Evolutionary conservation across 2,329 filamentous ascomycete genomes (phyloP).

Genomic region (Ophiostoma ulmi): DNA sequence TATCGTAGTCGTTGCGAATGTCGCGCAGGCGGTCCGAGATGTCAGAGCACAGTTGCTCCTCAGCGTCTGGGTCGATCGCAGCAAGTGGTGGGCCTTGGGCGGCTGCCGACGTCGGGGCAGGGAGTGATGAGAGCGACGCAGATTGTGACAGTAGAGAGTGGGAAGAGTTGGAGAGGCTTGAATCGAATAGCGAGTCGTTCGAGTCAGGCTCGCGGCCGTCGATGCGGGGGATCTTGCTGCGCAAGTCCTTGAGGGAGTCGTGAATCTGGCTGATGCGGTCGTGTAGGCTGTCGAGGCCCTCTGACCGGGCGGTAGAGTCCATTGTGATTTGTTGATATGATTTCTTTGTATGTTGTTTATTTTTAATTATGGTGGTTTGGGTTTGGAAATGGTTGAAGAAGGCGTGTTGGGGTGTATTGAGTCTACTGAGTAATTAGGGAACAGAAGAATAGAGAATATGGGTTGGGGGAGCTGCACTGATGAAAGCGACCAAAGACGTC

Average conservation of each 20-base stretch:
- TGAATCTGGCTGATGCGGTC: conserved; percentile 55
- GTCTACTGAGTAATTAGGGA: too few species aligned
- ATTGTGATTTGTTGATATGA: neutral
- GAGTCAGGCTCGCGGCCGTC: conserved; percentile 42
- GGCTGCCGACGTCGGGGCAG: neutral
- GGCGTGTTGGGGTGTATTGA: neutral
- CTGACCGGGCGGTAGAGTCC: neutral
- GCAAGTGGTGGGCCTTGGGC: neutral
- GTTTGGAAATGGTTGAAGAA: neutral
- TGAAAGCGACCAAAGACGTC: conserved; percentile 19
- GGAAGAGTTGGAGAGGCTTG: neutral
- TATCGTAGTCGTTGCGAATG: conserved; percentile 76
- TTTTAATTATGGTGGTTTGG: neutral
- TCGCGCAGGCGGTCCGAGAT: conserved; percentile 74
- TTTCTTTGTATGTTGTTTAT: neutral
- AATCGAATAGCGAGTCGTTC: neutral
- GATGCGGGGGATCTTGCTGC: conserved; percentile 56
- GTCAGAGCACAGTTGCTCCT: conserved; percentile 70
- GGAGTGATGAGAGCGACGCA: conserved; percentile 1
- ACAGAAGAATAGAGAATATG: neutral
- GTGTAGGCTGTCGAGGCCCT: conserved; percentile 53
- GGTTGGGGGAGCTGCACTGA: neutral
- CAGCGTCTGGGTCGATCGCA: conserved; percentile 44
- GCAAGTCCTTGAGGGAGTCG: conserved; percentile 56
- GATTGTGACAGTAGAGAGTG: neutral